Evolutionary conservation across 192 early-diverging fungal species (phyloP).

Genomic region (Linnemannia hyalina): DNA sequence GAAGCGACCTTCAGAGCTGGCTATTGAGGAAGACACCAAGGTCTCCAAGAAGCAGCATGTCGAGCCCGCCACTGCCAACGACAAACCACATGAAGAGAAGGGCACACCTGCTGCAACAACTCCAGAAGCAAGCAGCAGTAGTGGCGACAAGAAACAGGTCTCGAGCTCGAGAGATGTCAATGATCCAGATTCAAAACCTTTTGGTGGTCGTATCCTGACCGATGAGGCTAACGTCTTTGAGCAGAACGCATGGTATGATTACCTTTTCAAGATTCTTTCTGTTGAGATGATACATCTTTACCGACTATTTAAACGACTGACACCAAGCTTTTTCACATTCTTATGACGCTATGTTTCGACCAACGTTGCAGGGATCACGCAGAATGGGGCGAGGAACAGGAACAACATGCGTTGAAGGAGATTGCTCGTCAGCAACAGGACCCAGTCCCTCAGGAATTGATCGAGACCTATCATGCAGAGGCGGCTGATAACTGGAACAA

Average conservation of each 20-base stretch:
- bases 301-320: background rate
- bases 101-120: background rate
- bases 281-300: background rate
- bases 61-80: background rate
- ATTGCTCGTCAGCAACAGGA: slow-evolving; percentile 79
- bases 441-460: slow-evolving; percentile 72
- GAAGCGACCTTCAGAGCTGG: slow-evolving; percentile 23
- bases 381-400: slow-evolving; percentile 89
- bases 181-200: slow-evolving; percentile 51
- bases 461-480: slow-evolving; percentile 61
- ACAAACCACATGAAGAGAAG: slow-evolving; percentile 4
- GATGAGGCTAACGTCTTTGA: slow-evolving; percentile 85
- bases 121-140: background rate
- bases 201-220: slow-evolving; percentile 84
- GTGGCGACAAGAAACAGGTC: slow-evolving; percentile 32
- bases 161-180: slow-evolving; percentile 46
- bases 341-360: background rate
- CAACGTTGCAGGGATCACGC: slow-evolving; percentile 86
- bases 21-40: slow-evolving; percentile 18
- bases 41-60: slow-evolving; percentile 23
- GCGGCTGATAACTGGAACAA: slow-evolving; percentile 79
- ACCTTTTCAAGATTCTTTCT: background rate
- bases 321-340: background rate
- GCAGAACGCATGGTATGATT: slow-evolving; percentile 92
- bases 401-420: slow-evolving; percentile 79